A percentile compares a stretch with the other conserved stretches of the same genome.
These are phyloP conservation scores for Suhomyces pyralidae DNA, from an alignment of 805 yeast species.

Conservation along the genomic window DNA sequence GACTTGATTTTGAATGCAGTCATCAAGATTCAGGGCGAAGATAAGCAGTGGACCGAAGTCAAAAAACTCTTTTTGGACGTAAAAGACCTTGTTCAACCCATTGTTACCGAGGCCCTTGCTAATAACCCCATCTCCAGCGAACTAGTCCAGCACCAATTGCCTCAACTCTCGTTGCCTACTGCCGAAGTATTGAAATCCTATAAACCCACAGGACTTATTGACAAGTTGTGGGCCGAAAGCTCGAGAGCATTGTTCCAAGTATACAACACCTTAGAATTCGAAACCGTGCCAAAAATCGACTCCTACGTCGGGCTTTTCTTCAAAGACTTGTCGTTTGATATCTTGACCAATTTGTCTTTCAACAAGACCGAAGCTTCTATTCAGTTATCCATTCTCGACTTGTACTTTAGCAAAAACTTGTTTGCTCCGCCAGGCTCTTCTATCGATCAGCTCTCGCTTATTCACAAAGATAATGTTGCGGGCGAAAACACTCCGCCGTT, in stretches of 20 bases:
- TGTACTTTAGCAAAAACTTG: slow-evolving; percentile 60
- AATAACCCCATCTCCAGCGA: slow-evolving; percentile 38
- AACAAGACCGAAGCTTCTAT: slow-evolving; percentile 84
- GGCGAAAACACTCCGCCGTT: slow-evolving; percentile 42
- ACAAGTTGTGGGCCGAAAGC: slow-evolving; percentile 57
- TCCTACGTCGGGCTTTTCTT: slow-evolving; percentile 50
- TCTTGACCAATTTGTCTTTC: slow-evolving; percentile 78
- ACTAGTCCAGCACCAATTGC: slow-evolving; percentile 38
- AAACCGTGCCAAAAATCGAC: slow-evolving; percentile 50
- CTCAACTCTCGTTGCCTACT: slow-evolving; percentile 36
- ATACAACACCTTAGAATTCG: slow-evolving; percentile 55
- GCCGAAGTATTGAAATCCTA: slow-evolving; percentile 15
- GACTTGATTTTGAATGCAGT: slow-evolving; percentile 52
- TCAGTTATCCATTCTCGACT: slow-evolving; percentile 71
- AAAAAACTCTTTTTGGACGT: slow-evolving; percentile 32
- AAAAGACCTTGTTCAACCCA: slow-evolving; percentile 29
- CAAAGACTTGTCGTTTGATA: slow-evolving; percentile 72
- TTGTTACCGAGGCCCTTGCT: slow-evolving; percentile 29
- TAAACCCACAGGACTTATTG: slow-evolving; percentile 40
- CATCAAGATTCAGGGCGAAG: slow-evolving; percentile 27
- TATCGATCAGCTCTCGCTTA: slow-evolving; percentile 58
- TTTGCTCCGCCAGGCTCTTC: slow-evolving; percentile 65
- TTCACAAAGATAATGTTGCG: slow-evolving; percentile 39
- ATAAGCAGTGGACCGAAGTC: slow-evolving; percentile 38
- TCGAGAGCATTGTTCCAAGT: slow-evolving; percentile 63